These are phyloP conservation scores for Postia placenta DNA, from an alignment of 768 basidiomycete genomes.

Conservation along the genomic window DNA sequence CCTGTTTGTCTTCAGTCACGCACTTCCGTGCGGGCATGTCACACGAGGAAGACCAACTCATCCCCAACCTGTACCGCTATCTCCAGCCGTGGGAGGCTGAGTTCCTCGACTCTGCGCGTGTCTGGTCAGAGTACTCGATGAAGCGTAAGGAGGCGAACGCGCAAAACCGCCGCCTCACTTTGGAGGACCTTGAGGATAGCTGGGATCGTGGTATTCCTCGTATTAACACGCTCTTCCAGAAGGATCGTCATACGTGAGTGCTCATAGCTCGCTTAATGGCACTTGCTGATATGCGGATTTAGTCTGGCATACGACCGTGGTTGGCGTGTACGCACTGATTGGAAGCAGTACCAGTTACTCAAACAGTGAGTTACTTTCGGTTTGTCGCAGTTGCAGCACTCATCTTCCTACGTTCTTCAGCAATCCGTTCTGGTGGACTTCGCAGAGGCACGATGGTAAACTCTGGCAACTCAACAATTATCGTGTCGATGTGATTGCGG, in stretches of 20 bases:
- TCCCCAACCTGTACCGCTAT: constrained; percentile 96
- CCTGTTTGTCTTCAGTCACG: constrained; percentile 50
- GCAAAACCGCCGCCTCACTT: constrained; percentile 91
- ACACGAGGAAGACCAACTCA: constrained; percentile 90
- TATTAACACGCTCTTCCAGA: constrained; percentile 99
- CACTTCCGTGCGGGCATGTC: constrained; percentile 99
- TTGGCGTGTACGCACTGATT: constrained; percentile 96
- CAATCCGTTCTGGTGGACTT: constrained; percentile 99
- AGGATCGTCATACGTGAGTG: constrained; percentile 86
- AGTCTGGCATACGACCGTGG: constrained; percentile 97
- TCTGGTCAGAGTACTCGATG: constrained; percentile 99
- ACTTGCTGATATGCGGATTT: constrained; percentile 2
- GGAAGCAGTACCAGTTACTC: constrained; percentile 93
- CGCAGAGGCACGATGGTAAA: constrained; percentile 93
- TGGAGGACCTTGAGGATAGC: constrained; percentile 97
- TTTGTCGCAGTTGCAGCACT: neutral
- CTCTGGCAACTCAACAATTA: constrained; percentile 98
- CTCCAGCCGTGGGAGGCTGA: constrained; percentile 97
- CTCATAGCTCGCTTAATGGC: constrained; percentile 1
- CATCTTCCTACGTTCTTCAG: constrained; percentile 29
- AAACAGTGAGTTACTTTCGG: constrained; percentile 59
- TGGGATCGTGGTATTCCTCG: constrained; percentile 99
- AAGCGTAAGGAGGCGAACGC: constrained; percentile 99
- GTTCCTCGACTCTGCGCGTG: constrained; percentile 95
- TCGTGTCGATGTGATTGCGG: constrained; percentile 98